These are phyloP conservation scores for Spathaspora sp. DNA, from an alignment of 805 yeast species.

Conservation along the genomic window DNA sequence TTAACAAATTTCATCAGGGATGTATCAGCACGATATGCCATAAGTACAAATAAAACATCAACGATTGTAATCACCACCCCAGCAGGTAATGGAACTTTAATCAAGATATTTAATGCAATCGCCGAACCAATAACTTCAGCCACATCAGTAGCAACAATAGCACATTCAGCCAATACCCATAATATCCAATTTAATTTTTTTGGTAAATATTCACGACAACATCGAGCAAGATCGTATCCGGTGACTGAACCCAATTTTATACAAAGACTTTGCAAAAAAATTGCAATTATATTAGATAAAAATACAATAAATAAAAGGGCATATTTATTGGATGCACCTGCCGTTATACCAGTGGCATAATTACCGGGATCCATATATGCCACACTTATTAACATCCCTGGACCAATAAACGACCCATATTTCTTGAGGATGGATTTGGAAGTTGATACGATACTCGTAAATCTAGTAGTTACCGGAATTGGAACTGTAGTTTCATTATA, in stretches of 20 bases:
- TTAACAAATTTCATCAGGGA: constrained; percentile 32
- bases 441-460: background rate
- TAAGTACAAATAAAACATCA: constrained; percentile 44
- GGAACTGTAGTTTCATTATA: background rate
- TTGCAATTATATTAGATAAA: constrained; percentile 42
- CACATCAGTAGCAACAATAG: constrained; percentile 50
- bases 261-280: constrained; percentile 42
- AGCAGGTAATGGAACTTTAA: constrained; percentile 45
- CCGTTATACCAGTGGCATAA: constrained; percentile 45
- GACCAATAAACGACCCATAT: constrained; percentile 41
- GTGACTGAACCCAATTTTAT: constrained; percentile 48
- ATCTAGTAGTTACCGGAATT: constrained; percentile 3
- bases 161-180: constrained; percentile 45
- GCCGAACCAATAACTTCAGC: constrained; percentile 55
- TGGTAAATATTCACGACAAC: constrained; percentile 41
- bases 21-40: constrained; percentile 44
- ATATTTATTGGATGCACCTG: constrained; percentile 43
- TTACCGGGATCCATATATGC: constrained; percentile 56
- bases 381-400: constrained; percentile 46
- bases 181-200: constrained; percentile 31
- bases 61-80: constrained; percentile 44
- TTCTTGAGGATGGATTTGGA: constrained; percentile 16
- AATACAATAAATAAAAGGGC: constrained; percentile 42
- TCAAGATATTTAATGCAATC: constrained; percentile 43
- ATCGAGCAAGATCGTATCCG: constrained; percentile 44